Evolutionary conservation across 2,329 filamentous ascomycete species (phyloP), one percentile per base, ranked within the genome.

Genomic region (Dothistroma septosporum): DNA sequence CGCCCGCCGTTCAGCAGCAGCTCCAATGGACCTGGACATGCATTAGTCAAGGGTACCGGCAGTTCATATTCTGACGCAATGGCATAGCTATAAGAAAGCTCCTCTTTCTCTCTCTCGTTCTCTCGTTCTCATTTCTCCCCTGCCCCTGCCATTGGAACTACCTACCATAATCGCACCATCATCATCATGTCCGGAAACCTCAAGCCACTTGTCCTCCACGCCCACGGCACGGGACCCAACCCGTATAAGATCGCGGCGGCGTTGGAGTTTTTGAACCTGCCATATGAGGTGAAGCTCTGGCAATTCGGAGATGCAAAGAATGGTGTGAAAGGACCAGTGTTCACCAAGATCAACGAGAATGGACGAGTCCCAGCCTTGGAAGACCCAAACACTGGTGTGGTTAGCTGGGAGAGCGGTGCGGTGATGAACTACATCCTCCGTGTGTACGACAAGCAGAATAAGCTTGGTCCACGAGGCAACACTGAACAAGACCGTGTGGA

Each of bases 381-480:
- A 59, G 79, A 82, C 63, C 77, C 77, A 61, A 80, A 78, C 47
- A 75, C 71, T 16, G 75, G 73, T 60, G 70, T 82, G 44, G 77
- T 75, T 0, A 73, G 80, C 46, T 83, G 78, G 77, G 80, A 83
- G 67, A 79, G 76, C 16, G 79, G 78, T 24, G 80, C 81, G 11
- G 81, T 82, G 66, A 67, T 83, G 60, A 75, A 79, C 60, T 83
- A 82, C 60, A 66, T 53, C 7, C 65, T 78, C 10, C 68, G 76
- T 2, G 72, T 75, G 1, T 80, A 80, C 63, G 78, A 81, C 66
- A 71, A 71, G 22, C 61, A 70, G n/a, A 75, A 76, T 55, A 69
- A 62, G 28, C 69, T 79, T 9, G 75, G 75, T 5, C 77, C 76
- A 0, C 53, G 67, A 2, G 73, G 72, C 0, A 59, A 61, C 22